Conservation (phyloP, 2,329 filamentous ascomycete genomes). For the Cryphonectria parasitica region DNA sequence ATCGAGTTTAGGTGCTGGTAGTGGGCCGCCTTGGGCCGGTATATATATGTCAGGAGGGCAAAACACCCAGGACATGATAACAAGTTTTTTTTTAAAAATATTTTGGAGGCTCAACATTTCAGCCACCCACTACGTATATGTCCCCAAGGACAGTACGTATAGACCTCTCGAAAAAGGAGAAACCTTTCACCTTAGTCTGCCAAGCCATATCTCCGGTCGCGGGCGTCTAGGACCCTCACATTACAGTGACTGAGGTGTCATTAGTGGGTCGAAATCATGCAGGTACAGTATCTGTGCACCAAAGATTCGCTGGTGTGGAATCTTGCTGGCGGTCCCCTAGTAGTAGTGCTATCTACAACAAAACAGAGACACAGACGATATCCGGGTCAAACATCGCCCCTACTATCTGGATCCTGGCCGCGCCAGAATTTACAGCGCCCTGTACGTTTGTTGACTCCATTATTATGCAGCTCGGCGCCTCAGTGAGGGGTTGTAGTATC, state of each 20-base stretch:
- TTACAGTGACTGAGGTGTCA: conserved; percentile 11
- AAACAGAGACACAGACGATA: not conserved
- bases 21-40: conserved; percentile 2
- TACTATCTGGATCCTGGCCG: not conserved
- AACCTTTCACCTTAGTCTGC: conserved; percentile 10
- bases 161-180: not conserved
- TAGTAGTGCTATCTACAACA: conserved; percentile 11
- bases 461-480: not conserved
- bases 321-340: conserved; percentile 3
- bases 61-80: not conserved
- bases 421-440: not conserved
- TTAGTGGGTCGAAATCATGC: conserved; percentile 13
- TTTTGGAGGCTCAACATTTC: conserved; percentile 3
- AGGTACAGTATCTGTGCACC: conserved; percentile 1
- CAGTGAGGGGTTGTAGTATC: not conserved
- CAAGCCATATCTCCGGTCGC: conserved; percentile 12
- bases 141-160: not conserved
- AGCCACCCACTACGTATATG: not conserved
- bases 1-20: not conserved
- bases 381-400: not conserved
- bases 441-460: not conserved
- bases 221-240: not conserved
- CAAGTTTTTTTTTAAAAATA: not conserved
- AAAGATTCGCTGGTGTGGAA: not conserved
- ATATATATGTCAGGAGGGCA: not conserved